Evolutionary conservation across 139 green algal genomes (phyloP), one percentile per base, ranked within the genome.

Genomic region (Eudorina sp.): DNA sequence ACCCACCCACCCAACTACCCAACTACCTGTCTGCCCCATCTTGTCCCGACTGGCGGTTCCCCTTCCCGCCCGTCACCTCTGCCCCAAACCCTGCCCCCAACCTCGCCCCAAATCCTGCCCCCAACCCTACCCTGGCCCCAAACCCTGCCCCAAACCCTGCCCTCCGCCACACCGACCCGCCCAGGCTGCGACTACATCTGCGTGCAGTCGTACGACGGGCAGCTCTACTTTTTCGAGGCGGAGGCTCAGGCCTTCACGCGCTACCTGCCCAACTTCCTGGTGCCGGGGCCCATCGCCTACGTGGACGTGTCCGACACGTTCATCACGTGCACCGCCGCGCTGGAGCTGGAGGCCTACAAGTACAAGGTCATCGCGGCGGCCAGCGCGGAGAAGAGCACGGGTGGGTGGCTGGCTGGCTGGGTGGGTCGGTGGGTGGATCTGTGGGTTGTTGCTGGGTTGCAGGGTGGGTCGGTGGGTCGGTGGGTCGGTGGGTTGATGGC

Each of bases 121-220:
- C 36, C 69, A 16, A 7, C 69, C 27, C 72, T 23, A 60, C 34
- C 72, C 7, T 19, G 7, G 29, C 23, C 27, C 62, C n/a, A n/a
- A n/a, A 40, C 19, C 62, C 62, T 11, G 11, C 23, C 31, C 19
- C 62, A 38, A n/a, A 31, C 13, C 62, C 62, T 38, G 27, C 62
- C 62, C 38, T 25, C 38, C 23, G 23, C 58, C 27, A 74, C 36
- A 5, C 21, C 34, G 1, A 34, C 51, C 51, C 16, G 0, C 62
- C 48, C 89, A 94, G 93, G 89, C 34, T 87, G 81, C 21, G 92
- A 95, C 51, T 88, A 94, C 83, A 91, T 96, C 23, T 91, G 79
- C 83, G 94, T 96, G n/a, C 93, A 96, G 90, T 95, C 93, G 7
- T 95, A 95, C 88, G 94, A 96, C 73, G 93, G 94, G 27, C 91